Conservation (phyloP, 306 rosid genomes). For the Rosa multiflora region DNA sequence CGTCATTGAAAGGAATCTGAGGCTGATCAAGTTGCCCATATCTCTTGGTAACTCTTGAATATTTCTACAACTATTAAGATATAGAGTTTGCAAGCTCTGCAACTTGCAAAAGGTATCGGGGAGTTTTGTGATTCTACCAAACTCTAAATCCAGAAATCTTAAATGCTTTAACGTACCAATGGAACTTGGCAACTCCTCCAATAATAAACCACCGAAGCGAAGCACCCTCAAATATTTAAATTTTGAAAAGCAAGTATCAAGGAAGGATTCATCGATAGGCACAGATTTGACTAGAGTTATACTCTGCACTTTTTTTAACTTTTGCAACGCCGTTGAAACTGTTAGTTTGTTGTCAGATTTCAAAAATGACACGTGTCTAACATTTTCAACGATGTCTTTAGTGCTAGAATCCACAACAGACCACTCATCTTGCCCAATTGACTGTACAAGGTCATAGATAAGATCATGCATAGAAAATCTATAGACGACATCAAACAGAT, state of each 20-base stretch:
- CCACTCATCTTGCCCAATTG: conserved; percentile 6
- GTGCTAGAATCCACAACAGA: not conserved
- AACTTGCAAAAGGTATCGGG: conserved; percentile 23
- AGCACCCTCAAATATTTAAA: conserved; percentile 1
- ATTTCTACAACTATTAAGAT: not conserved
- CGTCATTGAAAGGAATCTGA: not conserved
- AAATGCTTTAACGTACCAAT: conserved; percentile 13
- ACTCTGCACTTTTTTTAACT: not conserved
- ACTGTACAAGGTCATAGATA: conserved; percentile 37
- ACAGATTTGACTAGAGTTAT: too few relatives aligned
- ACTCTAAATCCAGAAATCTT: conserved; percentile 6
- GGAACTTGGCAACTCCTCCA: conserved; percentile 14
- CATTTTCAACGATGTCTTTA: not conserved
- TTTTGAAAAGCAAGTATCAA: not conserved
- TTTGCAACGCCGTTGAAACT: not conserved
- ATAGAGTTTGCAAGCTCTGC: conserved; percentile 17
- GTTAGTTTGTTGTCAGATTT: not conserved
- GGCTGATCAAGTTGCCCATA: not conserved
- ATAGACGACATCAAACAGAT: accelerated
- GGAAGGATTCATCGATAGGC: not conserved
- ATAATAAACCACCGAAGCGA: not conserved
- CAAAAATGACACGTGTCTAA: conserved; percentile 3
- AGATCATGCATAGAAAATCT: conserved; percentile 29
- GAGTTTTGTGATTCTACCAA: conserved; percentile 5
- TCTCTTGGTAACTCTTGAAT: not conserved